A percentile compares a stretch with the other conserved stretches of the same genome.
These are phyloP conservation scores for Vitis riparia DNA, from an alignment of 164 flowering plant species.

Conservation along the genomic window DNA sequence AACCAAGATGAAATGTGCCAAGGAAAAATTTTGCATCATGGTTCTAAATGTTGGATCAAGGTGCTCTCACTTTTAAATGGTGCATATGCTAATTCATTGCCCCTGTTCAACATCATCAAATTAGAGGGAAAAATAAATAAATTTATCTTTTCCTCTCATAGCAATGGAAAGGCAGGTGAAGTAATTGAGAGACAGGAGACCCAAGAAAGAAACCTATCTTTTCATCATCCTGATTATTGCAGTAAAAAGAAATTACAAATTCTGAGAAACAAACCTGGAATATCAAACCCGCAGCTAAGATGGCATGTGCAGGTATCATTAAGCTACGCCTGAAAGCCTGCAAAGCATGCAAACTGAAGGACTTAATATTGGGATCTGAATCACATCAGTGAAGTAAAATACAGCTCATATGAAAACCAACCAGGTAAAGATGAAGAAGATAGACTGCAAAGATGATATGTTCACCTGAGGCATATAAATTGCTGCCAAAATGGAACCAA, in stretches of 20 bases:
- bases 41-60: no score
- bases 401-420: neutral
- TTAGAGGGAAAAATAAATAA: neutral
- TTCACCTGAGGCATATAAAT: slow-evolving; percentile 86
- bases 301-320: slow-evolving; percentile 76
- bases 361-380: neutral
- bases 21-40: no score
- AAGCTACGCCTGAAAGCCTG: slow-evolving; percentile 83
- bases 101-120: no score
- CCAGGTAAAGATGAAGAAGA: neutral
- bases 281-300: slow-evolving; percentile 65
- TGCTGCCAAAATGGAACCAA: slow-evolving; percentile 75
- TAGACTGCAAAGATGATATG: slow-evolving; percentile 1
- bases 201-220: neutral
- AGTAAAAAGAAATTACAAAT: neutral
- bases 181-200: neutral
- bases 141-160: neutral
- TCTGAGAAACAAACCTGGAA: slow-evolving; percentile 64
- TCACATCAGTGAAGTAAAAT: no score
- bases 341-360: slow-evolving; percentile 15
- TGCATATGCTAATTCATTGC: no score
- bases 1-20: no score
- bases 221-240: no score
- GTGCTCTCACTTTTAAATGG: no score
- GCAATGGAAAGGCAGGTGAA: neutral